Percentiles rank a stretch among this genome's conserved stretches.
These are phyloP conservation scores for Pythium dissotocum DNA, from an alignment of 352 stramenopile species.

Conservation along the genomic window DNA sequence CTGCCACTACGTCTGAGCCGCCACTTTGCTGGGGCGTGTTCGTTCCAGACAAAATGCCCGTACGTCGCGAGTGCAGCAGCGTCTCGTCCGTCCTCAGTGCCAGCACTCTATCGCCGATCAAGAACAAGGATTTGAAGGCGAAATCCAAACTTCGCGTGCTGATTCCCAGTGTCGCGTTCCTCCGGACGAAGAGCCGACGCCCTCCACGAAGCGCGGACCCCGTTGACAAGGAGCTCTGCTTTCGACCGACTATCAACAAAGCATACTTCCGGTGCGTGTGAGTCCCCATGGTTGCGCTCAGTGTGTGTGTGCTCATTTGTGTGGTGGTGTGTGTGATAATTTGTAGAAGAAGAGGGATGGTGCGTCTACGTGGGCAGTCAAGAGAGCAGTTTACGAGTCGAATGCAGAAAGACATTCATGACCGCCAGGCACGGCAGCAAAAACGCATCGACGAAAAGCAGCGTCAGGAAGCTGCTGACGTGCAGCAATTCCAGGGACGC, in stretches of 20 bases:
- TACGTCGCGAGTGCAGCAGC: conserved; percentile 13
- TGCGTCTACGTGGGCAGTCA: conserved; percentile 4
- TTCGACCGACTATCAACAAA: conserved; percentile 57
- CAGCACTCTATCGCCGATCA: neutral
- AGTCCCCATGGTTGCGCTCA: too few relatives aligned
- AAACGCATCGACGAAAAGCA: conserved; percentile 29
- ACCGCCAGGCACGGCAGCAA: conserved; percentile 31
- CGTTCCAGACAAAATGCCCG: conserved; percentile 50
- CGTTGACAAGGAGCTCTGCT: conserved; percentile 42
- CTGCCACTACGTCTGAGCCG: neutral
- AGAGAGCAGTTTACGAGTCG: conserved; percentile 20
- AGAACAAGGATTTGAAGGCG: neutral
- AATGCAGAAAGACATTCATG: conserved; percentile 51
- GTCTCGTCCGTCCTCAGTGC: neutral
- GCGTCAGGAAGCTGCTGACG: conserved; percentile 25
- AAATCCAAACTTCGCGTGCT: conserved; percentile 17
- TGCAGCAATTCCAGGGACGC: neutral
- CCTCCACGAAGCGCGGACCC: conserved; percentile 13
- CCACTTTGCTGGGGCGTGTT: conserved; percentile 46
- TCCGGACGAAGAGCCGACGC: conserved; percentile 13
- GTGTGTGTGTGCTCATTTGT: too few relatives aligned
- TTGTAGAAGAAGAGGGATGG: conserved; percentile 17
- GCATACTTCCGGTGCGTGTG: conserved; percentile 21
- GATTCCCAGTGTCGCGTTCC: conserved; percentile 22
- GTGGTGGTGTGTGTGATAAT: neutral